Base-by-base conservation (phyloP, 169 alveolate species). In the Eimeria sp. region DNA sequence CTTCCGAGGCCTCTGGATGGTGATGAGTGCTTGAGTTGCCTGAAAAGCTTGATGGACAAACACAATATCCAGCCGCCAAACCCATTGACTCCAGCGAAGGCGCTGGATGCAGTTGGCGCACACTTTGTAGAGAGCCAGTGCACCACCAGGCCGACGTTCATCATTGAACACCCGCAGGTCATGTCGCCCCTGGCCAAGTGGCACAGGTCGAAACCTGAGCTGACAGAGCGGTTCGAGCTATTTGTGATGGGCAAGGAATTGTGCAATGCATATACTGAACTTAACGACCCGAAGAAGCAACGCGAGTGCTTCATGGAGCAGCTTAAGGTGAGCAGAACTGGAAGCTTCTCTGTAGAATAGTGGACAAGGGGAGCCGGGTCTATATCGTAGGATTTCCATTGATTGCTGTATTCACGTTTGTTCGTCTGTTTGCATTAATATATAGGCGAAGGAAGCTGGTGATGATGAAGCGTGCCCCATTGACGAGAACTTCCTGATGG, bases 161-260 rank as follows among this genome's bases (percentile, higher is more conserved):
- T 99, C 92, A 99, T 98, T 70, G 99, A 99, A 95, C 99, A 99
- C 94, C 99, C 99, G 51, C 99, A 99, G 98, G 98, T 99, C 94
- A 99, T 99, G 99, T 98, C 99, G 89, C 99, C 99, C 16, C 98
- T 99, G 84, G 99, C 99, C 67, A 99, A 99, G 98, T 99, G 99
- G 99, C 98, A 97, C 65, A 97, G 99, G 96, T 84, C 97, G 25
- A 98, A 98, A 95, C 98, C 99, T 25, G 99, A 98, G 49, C 96
- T 99, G 87, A 98, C 99, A 63, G 99, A 99, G 98, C 98, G 99
- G 87, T 99, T 99, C 95, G 99, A 99, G 98, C 98, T 99, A 89
- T 99, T 99, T 98, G 97, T 99, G 58, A 98, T 99, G 96, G 99
- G 99, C 47, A 99, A 99, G 97, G 99, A 99, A 96, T 96, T 99